Evolutionary conservation across 2,329 filamentous ascomycete genomes (phyloP), one percentile per base, ranked within the genome.

Genomic region (Davidsoniella australis): DNA sequence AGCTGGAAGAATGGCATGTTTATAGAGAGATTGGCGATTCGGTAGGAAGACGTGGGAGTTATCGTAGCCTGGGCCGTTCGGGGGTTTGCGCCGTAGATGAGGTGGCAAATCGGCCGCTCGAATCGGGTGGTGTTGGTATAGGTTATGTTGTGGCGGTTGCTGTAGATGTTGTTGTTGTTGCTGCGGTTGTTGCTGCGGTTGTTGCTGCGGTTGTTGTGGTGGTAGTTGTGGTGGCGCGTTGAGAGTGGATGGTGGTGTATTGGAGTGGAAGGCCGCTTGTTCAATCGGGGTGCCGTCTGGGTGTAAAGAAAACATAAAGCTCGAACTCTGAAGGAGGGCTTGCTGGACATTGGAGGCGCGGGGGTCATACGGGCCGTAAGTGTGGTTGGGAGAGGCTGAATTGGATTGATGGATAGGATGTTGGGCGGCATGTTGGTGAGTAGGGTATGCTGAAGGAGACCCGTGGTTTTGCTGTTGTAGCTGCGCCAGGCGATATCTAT

Each of bases 1-100:
- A 12, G 74, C 71, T 2, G 85, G 79, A 24, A 94, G 68, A 17
- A 91, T 70, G 60, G 94, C 77, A 61, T 94, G 87, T 64, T 95
- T 95, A 43, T 78, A 69, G 1, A 85, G 80, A 37, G 84, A 85
- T 5, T 82, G 81, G 37, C 83, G 82, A 36, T 80, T 76, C 8
- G 73, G 77, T 57, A 81, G 76, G 59, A 86, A 82, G 18, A 80
- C 72, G 1, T 80, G 78, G 4, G 84, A 85, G 29, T 84, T 86
- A 70, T 96, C 88, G 59, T 94, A 95, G 9, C 86, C 87, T 48
- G 85, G 86, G 55, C 89, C 82, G 59, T 81, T 89, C 4, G 89
- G 91, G 7, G 89, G 96, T 64, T 96, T 96, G 56, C 89, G 78
- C 56, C 89, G 78, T 50, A 95, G 70, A 57, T 85, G 83, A 62